Percentiles rank a stretch among this genome's conserved stretches.
Evolutionary conservation across 2,329 filamentous ascomycete species (phyloP).

Genomic region (Lasiodiplodia sp.): DNA sequence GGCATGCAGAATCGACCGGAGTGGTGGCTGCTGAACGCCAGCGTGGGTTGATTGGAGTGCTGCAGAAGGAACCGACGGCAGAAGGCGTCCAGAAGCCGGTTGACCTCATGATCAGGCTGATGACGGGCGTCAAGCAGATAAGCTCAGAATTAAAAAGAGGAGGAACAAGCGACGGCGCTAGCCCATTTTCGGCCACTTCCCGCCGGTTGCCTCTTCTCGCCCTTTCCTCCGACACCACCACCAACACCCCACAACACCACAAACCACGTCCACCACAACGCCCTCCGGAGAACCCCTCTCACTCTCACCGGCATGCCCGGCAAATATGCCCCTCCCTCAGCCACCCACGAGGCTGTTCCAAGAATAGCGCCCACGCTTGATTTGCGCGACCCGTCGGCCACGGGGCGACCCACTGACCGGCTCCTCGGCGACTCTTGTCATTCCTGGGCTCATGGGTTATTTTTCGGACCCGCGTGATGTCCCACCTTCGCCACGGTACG

Average conservation of each 20-base stretch:
- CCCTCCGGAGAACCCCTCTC: neutral
- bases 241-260: neutral
- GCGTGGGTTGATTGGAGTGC: neutral
- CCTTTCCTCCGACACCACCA: conserved; percentile 8
- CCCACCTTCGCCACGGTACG: neutral
- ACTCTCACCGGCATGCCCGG: neutral
- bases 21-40: neutral
- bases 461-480: conserved; percentile 15
- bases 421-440: neutral
- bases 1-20: conserved; percentile 3
- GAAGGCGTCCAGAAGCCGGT: neutral
- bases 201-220: neutral
- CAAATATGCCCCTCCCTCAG: neutral
- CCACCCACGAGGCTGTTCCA: neutral
- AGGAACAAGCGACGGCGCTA: conserved; percentile 7
- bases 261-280: neutral
- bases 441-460: neutral
- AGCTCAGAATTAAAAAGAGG: conserved; percentile 15
- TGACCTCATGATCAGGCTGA: conserved; percentile 12
- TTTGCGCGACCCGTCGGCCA: neutral
- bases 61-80: conserved; percentile 5
- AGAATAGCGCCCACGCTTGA: neutral
- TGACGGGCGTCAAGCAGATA: conserved; percentile 24
- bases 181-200: neutral
- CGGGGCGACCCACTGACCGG: neutral